A percentile compares a stretch with the other conserved stretches of the same genome.
phyloP scores from a whole-genome alignment of 2,329 filamentous ascomycete genomes.

The Sporothrix variecibatus region DNA sequence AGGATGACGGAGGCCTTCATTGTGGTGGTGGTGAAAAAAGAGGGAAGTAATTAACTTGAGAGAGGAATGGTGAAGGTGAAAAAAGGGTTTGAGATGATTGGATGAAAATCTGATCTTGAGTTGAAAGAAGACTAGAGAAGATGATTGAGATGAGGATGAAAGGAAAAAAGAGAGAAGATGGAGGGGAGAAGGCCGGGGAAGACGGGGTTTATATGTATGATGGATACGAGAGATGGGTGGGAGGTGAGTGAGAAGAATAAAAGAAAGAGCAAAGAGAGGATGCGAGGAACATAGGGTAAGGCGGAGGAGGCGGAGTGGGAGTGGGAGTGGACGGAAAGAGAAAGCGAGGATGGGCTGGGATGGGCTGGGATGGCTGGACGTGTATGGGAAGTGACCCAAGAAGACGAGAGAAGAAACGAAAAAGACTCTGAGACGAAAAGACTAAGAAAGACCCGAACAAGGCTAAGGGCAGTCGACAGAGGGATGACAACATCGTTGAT shows the following conservation, averaged over 20 bases:
- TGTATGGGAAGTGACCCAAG: neutral
- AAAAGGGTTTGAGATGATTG: too few species aligned
- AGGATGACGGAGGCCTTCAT: conserved; percentile 25
- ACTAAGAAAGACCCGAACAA: neutral
- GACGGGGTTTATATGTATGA: conserved; percentile 15
- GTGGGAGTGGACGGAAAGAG: neutral
- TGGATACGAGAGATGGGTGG: neutral
- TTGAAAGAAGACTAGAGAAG: neutral
- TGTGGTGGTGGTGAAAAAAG: conserved; percentile 14
- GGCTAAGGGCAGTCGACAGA: neutral
- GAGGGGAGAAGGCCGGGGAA: neutral
- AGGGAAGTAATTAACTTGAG: neutral
- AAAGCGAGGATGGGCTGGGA: neutral
- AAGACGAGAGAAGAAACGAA: neutral
- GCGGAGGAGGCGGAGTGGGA: neutral
- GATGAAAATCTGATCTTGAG: neutral
- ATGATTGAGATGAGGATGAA: neutral
- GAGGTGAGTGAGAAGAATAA: neutral
- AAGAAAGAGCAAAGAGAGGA: neutral
- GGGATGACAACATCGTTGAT: conserved; percentile 4
- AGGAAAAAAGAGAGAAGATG: neutral
- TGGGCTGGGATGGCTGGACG: too few species aligned
- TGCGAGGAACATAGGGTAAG: neutral
- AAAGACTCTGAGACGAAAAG: neutral
- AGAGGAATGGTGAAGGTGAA: neutral